Evolutionary conservation across 1,139 yeast species (phyloP).

Genomic region (Debaryomycetaceae sp.): DNA sequence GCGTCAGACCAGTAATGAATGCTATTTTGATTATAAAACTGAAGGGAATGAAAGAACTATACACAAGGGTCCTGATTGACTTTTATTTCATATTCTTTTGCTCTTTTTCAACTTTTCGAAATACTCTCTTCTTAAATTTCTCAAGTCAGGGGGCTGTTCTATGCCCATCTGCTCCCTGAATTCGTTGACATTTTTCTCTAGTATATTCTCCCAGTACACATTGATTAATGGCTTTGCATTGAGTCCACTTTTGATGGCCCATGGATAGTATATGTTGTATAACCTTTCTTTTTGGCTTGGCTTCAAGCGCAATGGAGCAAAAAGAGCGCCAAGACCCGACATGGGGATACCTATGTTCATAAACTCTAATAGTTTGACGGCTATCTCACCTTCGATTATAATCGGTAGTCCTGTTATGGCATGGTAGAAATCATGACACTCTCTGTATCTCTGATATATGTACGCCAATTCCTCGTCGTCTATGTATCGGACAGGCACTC

Average conservation of each 20-base stretch:
- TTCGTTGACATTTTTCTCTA: conserved; percentile 70
- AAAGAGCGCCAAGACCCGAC: conserved; percentile 88
- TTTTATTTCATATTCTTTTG: conserved; percentile 11
- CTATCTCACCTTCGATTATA: conserved; percentile 91
- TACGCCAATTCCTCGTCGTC: conserved; percentile 91
- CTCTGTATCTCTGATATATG: conserved; percentile 88
- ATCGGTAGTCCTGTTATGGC: conserved; percentile 89
- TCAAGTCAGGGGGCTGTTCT: conserved; percentile 72
- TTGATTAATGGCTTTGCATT: conserved; percentile 75
- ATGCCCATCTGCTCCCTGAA: conserved; percentile 71
- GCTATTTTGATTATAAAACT: neutral
- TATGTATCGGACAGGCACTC: conserved; percentile 82
- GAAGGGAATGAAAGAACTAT: too few relatives aligned
- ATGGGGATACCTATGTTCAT: conserved; percentile 92
- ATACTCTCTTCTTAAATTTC: conserved; percentile 53
- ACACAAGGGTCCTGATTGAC: neutral
- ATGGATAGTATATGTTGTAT: conserved; percentile 72
- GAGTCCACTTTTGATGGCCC: conserved; percentile 80
- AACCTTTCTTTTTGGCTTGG: conserved; percentile 51
- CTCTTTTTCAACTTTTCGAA: conserved; percentile 28
- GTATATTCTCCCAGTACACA: conserved; percentile 88
- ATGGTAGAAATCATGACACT: conserved; percentile 96
- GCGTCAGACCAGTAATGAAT: neutral
- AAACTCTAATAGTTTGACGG: conserved; percentile 88
- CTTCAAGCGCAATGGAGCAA: conserved; percentile 75